Evolutionary conservation across 495 filamentous ascomycete genomes (phyloP), one percentile per base, ranked within the genome.

Genomic region (Neurospora sp.): DNA sequence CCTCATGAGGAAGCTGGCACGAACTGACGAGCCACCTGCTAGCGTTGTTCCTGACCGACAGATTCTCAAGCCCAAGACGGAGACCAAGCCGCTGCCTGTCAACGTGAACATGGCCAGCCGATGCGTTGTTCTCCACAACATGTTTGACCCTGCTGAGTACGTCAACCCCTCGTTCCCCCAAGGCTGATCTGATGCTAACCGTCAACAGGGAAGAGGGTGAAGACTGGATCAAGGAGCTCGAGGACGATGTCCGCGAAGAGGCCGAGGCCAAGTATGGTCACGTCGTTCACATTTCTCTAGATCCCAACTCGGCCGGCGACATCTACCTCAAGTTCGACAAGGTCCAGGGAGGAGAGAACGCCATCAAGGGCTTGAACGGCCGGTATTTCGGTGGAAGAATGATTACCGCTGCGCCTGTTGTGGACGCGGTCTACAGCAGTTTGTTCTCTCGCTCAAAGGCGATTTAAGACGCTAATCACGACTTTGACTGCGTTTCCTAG

Each of bases 241-340:
- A 97, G 85, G 92, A 95, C 79, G 96, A 99, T 77, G 93, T 99
- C 77, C 90, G 92, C 82, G 85, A 87, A 77, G 96, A 99, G 86
- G 97, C 96, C 81, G 93, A 96, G 83, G 87, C 90, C 74, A 97
- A 96, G 86, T 99, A 98, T 86, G 96, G 96, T 79, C 92, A 94
- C 80, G 94, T 99, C 80, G 94, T 98, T 84, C 96, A 99, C 89
- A 97, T 98, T 84, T 87, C 93, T 79, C 85, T 98, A 85, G 95
- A 98, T 87, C 88, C 93, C 74, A 97, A 96, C 81, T 93, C 92
- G 70, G 88, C 92, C 80, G 96, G 96, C 83, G 96, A 98, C 78
- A 95, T 99, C 78, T 99, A 97, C 82, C 89, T 98, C 79, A 98
- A 98, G 82, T 99, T 98, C 80, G 93, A 97, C 83, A 91, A 93